phyloP scores from a whole-genome alignment of 805 yeast species.

The Candida silvicultrix region DNA sequence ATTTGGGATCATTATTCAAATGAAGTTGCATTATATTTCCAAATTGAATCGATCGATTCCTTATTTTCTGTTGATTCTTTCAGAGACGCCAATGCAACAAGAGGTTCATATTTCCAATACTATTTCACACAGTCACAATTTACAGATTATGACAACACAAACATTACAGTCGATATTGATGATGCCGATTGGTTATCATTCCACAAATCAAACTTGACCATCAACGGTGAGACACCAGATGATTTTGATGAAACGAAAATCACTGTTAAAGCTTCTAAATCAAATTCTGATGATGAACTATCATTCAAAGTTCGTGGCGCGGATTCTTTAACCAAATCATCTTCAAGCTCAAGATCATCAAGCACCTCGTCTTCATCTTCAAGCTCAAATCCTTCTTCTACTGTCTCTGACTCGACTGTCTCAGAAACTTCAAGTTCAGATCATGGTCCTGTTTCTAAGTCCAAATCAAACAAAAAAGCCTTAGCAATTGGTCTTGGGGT shows the following conservation, averaged over 20 bases:
- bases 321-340: slow-evolving; percentile 20
- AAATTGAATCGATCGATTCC: slow-evolving; percentile 43
- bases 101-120: slow-evolving; percentile 53
- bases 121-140: slow-evolving; percentile 49
- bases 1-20: slow-evolving; percentile 57
- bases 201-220: slow-evolving; percentile 52
- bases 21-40: slow-evolving; percentile 50
- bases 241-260: slow-evolving; percentile 36
- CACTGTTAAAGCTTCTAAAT: slow-evolving; percentile 33
- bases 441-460: slow-evolving; percentile 10
- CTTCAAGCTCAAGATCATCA: slow-evolving; percentile 18
- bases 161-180: slow-evolving; percentile 37
- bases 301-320: slow-evolving; percentile 51
- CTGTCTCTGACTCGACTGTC: slow-evolving; percentile 20
- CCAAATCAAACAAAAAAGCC: slow-evolving; percentile 34
- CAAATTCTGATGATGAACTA: slow-evolving; percentile 30
- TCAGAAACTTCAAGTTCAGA: slow-evolving; percentile 24
- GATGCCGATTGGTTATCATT: slow-evolving; percentile 60
- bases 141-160: slow-evolving; percentile 45
- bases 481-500: slow-evolving; percentile 90
- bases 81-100: slow-evolving; percentile 62
- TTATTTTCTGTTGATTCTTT: slow-evolving; percentile 50
- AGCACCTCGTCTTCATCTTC: slow-evolving; percentile 23
- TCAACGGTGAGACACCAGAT: slow-evolving; percentile 60
- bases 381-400: slow-evolving; percentile 23